Evolutionary conservation across 306 rosid genomes (phyloP).

Genomic region (Malus orientalis): DNA sequence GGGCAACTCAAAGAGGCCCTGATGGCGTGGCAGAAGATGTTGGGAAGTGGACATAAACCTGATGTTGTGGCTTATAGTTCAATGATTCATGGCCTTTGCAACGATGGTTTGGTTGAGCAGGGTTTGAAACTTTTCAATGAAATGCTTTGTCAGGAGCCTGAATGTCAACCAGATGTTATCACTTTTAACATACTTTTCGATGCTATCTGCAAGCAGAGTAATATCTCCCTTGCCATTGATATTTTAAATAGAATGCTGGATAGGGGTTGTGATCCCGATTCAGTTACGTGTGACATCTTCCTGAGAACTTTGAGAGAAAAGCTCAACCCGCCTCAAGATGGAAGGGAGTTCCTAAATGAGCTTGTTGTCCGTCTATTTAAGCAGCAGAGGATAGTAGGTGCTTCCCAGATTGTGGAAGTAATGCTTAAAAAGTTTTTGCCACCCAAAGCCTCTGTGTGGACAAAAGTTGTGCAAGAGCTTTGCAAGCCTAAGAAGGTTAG

Average conservation of each 20-base stretch:
- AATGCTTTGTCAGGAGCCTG: slow-evolving; percentile 63
- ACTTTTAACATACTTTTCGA: slow-evolving; percentile 69
- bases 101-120: slow-evolving; percentile 54
- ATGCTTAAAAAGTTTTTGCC: slow-evolving; percentile 63
- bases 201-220: slow-evolving; percentile 57
- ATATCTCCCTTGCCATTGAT: slow-evolving; percentile 58
- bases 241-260: slow-evolving; percentile 69
- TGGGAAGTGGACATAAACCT: slow-evolving; percentile 64
- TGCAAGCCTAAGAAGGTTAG: slow-evolving; percentile 52
- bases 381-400: slow-evolving; percentile 48
- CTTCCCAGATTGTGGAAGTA: slow-evolving; percentile 53
- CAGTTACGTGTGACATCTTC: slow-evolving; percentile 60
- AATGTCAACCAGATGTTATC: slow-evolving; percentile 67
- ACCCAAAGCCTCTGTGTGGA: slow-evolving; percentile 76
- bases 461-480: slow-evolving; percentile 46
- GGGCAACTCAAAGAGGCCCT: slow-evolving; percentile 71
- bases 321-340: slow-evolving; percentile 72
- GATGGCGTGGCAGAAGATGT: slow-evolving; percentile 83
- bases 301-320: slow-evolving; percentile 62
- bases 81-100: slow-evolving; percentile 87
- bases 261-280: slow-evolving; percentile 77
- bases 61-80: slow-evolving; percentile 93
- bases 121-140: slow-evolving; percentile 79
- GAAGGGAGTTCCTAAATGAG: slow-evolving; percentile 76
- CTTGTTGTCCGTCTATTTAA: slow-evolving; percentile 64